phyloP scores from a whole-genome alignment of 2,329 filamentous ascomycete genomes.

The Geosmithia putterillii region DNA sequence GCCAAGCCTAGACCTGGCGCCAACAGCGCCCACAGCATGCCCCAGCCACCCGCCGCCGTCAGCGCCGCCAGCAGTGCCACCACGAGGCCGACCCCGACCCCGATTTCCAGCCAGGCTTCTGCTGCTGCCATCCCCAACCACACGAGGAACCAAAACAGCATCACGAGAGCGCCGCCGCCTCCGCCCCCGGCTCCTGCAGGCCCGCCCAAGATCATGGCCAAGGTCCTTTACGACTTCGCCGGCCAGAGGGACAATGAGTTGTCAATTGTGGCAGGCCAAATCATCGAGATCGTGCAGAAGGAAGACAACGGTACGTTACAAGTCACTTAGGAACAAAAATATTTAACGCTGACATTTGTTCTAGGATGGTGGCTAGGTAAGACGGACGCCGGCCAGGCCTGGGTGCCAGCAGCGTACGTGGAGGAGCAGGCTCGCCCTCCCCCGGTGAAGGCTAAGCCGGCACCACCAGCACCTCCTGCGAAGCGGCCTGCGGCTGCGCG shows the following conservation, averaged over 20 bases:
- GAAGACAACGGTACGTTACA: conserved; percentile 72
- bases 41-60: conserved; percentile 19
- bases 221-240: conserved; percentile 84
- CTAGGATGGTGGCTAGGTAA: conserved; percentile 94
- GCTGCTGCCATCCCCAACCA: conserved; percentile 28
- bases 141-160: conserved; percentile 41
- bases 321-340: not conserved
- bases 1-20: conserved; percentile 29
- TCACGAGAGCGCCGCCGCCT: conserved; percentile 46
- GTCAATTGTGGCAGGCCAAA: conserved; percentile 63
- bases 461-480: conserved; percentile 64
- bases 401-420: conserved; percentile 89
- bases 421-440: conserved; percentile 66
- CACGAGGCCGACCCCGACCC: conserved; percentile 5
- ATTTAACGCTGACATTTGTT: not conserved
- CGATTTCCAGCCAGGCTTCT: conserved; percentile 19
- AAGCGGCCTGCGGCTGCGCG: conserved; percentile 65
- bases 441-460: conserved; percentile 50
- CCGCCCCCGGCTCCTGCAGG: conserved; percentile 49
- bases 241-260: conserved; percentile 80
- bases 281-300: conserved; percentile 86
- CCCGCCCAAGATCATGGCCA: conserved; percentile 63
- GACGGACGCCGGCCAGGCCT: conserved; percentile 62
- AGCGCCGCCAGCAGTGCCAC: conserved; percentile 11
- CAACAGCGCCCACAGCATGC: conserved; percentile 14